Evolutionary conservation across 2,329 filamentous ascomycete species (phyloP), one percentile per base, ranked within the genome.

Genomic region (Arachnopeziza araneosa): DNA sequence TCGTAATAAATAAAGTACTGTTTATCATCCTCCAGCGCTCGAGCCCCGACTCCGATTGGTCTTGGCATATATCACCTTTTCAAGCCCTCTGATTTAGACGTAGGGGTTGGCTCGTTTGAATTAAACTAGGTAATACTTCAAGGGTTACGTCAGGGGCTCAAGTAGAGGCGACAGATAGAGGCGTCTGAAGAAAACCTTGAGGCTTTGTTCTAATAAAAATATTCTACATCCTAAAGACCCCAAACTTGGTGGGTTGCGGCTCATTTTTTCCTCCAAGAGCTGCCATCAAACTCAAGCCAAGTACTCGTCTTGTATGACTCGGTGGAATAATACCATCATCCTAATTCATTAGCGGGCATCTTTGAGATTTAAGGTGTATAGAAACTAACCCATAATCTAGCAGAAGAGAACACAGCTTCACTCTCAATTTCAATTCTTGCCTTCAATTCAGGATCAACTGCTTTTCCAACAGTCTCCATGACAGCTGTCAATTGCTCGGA

Each of bases 391-490:
- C 95, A 99, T 68, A 98, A 75, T 63, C 93, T 83, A 5, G 95
- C 93, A 32, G 88, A 91, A 1, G 91, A 95, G 75, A 92, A 98
- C 0, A 89, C 85, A 0, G 91, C 91, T 68, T 96, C 90, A 58
- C 90, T 96, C 78, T 98, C 93, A 56, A 82, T 81, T 72, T 98
- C 93, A 68, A 99, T 98, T 52, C 93, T 82, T 50, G 85, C 85
- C 75, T 89, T 90, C 63, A 98, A 78, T 63, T 87, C 88, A 0
- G 90, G 89, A 72, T 97, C 93, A 1, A 86, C 87, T 61, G 85
- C 85, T 75, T 90, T 89, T 9, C 93, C 93, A 0, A 99, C 93
- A 1, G 93, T 90, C 76, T 92, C 90, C 95, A 99, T 98, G 63
- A 99, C 95, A 3, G 88, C 84, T 8, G 88, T 88, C 44, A 99